Evolutionary conservation across 768 basidiomycete genomes (phyloP), one percentile per base, ranked within the genome.

Genomic region (Boletus pseudo-olivaceus): DNA sequence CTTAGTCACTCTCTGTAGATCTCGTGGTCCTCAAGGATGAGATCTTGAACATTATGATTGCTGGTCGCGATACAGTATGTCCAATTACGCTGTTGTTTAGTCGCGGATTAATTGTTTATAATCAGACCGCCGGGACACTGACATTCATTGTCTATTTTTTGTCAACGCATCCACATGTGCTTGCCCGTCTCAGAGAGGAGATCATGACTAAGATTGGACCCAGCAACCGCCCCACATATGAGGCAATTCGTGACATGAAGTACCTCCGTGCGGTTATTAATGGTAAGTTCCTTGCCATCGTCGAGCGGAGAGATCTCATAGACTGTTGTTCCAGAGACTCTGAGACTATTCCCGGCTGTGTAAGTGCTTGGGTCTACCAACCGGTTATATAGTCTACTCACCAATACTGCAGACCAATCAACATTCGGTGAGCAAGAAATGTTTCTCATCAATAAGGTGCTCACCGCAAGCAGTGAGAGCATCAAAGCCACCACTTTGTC

Each of bases 241-340:
- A 82, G 45, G 76, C 79, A 49, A 78, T 87, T 49, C 74, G 76
- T 32, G 78, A 81, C 8, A 83, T 86, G 81, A 85, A 80, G 61
- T 85, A 78, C 57, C 71, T 86, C 1, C 74, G 83, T 10, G 85
- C 85, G 2, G 81, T 85, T 7, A 79, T 86, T 45, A 85, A 87
- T 55, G 84, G 83, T 82, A 39, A 6, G 63, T 48, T 55, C 10
- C 1, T 46, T 44, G 2, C 23, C 37, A 14, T 7, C 12, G 10
- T n/a, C 12, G 32, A 38, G 2, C 17, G 19, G 30, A 38, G 33
- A 38, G 14, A 8, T 37, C 37, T 53, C 47, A 56, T 46, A 15
- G 2, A 43, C 7, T 12, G 29, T 44, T 46, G 6, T 32, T 44
- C 17, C 53, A 75, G 83, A 84, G 62, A 82, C 82, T 0, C 64